Evolutionary conservation across 108 stramenopile genomes (phyloP), one percentile per base, ranked within the genome.

Genomic region (Nannochloropsis salina): DNA sequence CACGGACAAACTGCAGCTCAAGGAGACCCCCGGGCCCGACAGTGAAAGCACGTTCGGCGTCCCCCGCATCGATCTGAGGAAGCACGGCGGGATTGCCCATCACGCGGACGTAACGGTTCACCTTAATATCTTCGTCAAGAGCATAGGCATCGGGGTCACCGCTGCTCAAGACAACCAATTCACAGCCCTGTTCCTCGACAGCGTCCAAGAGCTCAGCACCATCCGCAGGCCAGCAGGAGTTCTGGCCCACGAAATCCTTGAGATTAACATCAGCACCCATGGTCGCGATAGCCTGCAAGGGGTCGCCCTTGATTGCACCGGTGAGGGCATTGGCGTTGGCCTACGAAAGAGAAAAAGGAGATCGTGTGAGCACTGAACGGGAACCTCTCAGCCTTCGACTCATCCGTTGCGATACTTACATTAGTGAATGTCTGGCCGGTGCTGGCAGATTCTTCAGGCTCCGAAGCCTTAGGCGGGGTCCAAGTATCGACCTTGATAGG

Each of bases 91-190:
- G 61, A n/a, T 74, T 74, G 61, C 61, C 61, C 61, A 74, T 74
- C 61, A 74, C 61, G 61, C 61, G 61, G 61, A 74, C 61, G n/a
- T 74, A 74, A 74, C 61, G 61, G 61, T 74, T 74, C 61, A 74
- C 61, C 61, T 74, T 74, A n/a, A 74, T 74, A 6, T 74, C 61
- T n/a, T 74, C 61, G 6, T 74, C 61, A n/a, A 74, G 15, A 15
- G 15, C 61, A n/a, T 74, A 74, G 61, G 61, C 61, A n/a, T n/a
- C 61, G 20, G 61, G 6, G 15, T 74, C 61, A n/a, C 61, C 61
- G 8, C n/a, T 74, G 61, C 20, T 2, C 20, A 74, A n/a, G 20
- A 74, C 61, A 15, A 74, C 61, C 61, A 74, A n/a, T n/a, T 74
- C 61, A n/a, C 61, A 74, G 61, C 61, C 61, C 6, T 74, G 61